phyloP scores from a whole-genome alignment of 805 yeast genomes.

The Metschnikowia colocasiae region DNA sequence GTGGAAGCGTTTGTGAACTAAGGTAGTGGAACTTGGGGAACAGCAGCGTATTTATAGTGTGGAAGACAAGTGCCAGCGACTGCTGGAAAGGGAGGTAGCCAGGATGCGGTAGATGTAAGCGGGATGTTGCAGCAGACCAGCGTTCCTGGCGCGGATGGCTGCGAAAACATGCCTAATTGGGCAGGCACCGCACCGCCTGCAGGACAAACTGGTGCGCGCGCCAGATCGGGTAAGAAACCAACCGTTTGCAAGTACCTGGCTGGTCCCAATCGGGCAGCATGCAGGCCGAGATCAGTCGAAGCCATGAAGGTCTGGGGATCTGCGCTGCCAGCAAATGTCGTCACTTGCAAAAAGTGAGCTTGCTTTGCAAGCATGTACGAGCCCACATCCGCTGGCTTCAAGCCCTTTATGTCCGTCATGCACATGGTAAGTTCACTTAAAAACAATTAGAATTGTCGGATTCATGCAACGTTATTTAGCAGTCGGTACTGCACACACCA shows the following conservation, averaged over 20 bases:
- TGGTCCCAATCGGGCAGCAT: background rate
- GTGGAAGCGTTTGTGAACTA: background rate
- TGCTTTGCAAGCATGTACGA: background rate
- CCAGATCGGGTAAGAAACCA: constrained; percentile 3
- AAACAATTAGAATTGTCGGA: background rate
- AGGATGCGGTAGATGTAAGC: no score
- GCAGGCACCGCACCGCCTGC: constrained; percentile 1
- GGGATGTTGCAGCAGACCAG: background rate
- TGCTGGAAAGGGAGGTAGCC: no score
- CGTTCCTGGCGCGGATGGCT: constrained; percentile 5
- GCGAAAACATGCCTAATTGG: constrained; percentile 8
- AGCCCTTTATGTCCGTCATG: background rate
- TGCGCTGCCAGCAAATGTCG: background rate
- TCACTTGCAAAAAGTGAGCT: background rate
- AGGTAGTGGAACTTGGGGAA: background rate
- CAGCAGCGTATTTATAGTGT: background rate
- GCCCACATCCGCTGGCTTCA: background rate
- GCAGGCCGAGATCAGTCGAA: background rate
- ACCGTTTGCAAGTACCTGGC: constrained; percentile 6
- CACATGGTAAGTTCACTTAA: background rate
- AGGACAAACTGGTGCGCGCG: constrained; percentile 4
- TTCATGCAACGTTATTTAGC: background rate
- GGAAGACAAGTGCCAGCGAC: no score
- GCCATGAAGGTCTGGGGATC: no score
- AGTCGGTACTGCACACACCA: background rate